Conservation (phyloP, 2,329 filamentous ascomycete genomes). For the Colletotrichum sp. region DNA sequence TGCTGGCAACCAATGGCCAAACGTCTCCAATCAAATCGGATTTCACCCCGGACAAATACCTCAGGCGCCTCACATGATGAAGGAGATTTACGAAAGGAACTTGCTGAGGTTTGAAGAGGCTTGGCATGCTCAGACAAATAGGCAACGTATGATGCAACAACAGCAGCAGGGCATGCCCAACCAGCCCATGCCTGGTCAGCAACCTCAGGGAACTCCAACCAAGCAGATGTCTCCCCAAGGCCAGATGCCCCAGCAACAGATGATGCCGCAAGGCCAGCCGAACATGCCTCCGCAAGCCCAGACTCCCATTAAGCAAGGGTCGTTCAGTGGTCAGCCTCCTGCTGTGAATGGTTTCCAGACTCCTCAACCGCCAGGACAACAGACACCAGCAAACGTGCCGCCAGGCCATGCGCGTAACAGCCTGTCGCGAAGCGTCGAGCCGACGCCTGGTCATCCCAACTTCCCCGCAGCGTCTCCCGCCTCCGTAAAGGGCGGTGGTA, state of each 20-base stretch:
- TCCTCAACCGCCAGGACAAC: constrained; percentile 46
- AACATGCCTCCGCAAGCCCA: constrained; percentile 32
- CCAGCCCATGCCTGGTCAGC: constrained; percentile 35
- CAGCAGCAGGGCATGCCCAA: constrained; percentile 24
- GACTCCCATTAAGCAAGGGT: constrained; percentile 51
- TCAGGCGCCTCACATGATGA: constrained; percentile 72
- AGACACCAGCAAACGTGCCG: constrained; percentile 46
- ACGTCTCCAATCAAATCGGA: constrained; percentile 69
- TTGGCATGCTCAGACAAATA: constrained; percentile 62
- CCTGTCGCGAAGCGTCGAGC: constrained; percentile 57
- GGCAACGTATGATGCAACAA: constrained; percentile 57
- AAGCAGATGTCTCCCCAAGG: constrained; percentile 42
- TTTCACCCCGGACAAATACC: constrained; percentile 69
- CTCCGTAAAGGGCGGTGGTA: constrained; percentile 43
- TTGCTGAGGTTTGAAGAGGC: constrained; percentile 78
- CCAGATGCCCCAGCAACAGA: constrained; percentile 32
- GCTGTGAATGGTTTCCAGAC: constrained; percentile 56
- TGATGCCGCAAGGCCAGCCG: constrained; percentile 44
- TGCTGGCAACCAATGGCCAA: constrained; percentile 73
- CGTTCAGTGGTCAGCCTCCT: constrained; percentile 49
- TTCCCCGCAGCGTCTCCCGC: constrained; percentile 54
- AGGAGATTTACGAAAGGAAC: constrained; percentile 77
- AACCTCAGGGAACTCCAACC: constrained; percentile 42
- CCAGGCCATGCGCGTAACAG: constrained; percentile 54
- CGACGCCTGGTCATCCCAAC: constrained; percentile 39